These are phyloP conservation scores for Plantago ovata DNA, from an alignment of 257 asterid genomes.

Conservation along the genomic window DNA sequence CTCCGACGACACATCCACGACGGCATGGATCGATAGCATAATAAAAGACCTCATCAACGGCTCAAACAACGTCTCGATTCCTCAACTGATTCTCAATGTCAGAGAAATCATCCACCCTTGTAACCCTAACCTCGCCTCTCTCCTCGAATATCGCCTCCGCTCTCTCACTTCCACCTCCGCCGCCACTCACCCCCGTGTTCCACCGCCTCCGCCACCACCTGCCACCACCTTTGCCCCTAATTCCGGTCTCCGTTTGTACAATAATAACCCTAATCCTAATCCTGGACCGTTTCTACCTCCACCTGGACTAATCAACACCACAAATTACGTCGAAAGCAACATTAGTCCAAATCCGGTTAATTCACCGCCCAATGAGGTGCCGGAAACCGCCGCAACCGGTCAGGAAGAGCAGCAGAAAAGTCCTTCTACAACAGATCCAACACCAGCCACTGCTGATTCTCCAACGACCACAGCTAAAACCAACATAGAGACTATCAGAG, in stretches of 20 bases:
- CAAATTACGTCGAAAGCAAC: not conserved
- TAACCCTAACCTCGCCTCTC: conserved; percentile 79
- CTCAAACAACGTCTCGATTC: conserved; percentile 68
- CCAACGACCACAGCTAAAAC: conserved; percentile 23
- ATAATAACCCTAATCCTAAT: not conserved
- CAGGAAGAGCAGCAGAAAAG: conserved; percentile 30
- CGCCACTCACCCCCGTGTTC: not conserved
- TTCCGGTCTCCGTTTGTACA: no score
- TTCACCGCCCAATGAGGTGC: not conserved
- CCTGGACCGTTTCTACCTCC: conserved; percentile 24
- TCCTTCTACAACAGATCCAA: conserved; percentile 25
- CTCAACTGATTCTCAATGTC: conserved; percentile 87
- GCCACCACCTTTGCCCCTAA: not conserved
- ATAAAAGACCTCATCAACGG: conserved; percentile 79
- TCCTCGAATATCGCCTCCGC: conserved; percentile 76
- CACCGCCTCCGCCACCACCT: not conserved
- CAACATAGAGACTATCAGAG: conserved; percentile 22
- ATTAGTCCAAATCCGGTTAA: conserved; percentile 4
- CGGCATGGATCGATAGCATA: conserved; percentile 86
- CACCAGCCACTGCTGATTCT: conserved; percentile 17
- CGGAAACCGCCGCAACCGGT: not conserved
- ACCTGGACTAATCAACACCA: conserved; percentile 10
- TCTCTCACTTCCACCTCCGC: conserved; percentile 38
- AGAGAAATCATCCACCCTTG: conserved; percentile 87
- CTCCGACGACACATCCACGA: conserved; percentile 29